A percentile compares a stretch with the other conserved stretches of the same genome.
Evolutionary conservation across 768 basidiomycete genomes (phyloP).

Genomic region (Coprinellus aureogranulatus): DNA sequence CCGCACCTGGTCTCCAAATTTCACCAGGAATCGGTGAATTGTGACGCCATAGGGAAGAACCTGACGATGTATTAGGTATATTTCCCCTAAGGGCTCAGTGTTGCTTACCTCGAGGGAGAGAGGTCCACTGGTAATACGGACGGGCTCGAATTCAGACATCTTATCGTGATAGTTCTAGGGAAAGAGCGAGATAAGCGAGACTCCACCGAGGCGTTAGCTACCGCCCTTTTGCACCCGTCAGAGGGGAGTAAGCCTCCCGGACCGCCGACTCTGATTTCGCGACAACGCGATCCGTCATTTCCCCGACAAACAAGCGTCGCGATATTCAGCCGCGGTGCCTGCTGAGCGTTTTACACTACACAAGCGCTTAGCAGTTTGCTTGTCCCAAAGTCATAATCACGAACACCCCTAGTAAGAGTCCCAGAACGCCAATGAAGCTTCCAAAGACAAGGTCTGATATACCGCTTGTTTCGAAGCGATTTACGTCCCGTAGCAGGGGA

Average conservation of each 20-base stretch:
- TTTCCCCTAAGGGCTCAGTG: too few relatives aligned
- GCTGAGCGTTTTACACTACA: too few relatives aligned
- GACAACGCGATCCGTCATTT: conserved; percentile 4
- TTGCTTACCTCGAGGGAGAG: conserved; percentile 58
- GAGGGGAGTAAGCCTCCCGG: neutral
- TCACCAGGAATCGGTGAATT: conserved; percentile 64
- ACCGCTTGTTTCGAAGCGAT: too few relatives aligned
- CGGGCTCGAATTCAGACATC: conserved; percentile 51
- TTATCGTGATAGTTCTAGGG: conserved; percentile 1
- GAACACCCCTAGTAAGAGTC: too few relatives aligned
- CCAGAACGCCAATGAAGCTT: too few relatives aligned
- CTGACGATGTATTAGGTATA: conserved; percentile 30
- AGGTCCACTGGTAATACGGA: conserved; percentile 54
- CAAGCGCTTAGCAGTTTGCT: too few relatives aligned
- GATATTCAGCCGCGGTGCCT: neutral
- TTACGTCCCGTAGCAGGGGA: too few relatives aligned
- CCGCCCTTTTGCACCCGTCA: conserved; percentile 2
- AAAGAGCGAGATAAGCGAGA: neutral
- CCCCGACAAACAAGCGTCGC: conserved; percentile 7
- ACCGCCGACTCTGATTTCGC: neutral
- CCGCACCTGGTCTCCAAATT: conserved; percentile 60
- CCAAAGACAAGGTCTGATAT: too few relatives aligned
- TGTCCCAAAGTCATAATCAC: too few relatives aligned
- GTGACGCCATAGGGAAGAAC: conserved; percentile 67
- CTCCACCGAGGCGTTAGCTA: neutral